phyloP scores from a whole-genome alignment of 345 rosid species.

The Laguncularia racemosa region DNA sequence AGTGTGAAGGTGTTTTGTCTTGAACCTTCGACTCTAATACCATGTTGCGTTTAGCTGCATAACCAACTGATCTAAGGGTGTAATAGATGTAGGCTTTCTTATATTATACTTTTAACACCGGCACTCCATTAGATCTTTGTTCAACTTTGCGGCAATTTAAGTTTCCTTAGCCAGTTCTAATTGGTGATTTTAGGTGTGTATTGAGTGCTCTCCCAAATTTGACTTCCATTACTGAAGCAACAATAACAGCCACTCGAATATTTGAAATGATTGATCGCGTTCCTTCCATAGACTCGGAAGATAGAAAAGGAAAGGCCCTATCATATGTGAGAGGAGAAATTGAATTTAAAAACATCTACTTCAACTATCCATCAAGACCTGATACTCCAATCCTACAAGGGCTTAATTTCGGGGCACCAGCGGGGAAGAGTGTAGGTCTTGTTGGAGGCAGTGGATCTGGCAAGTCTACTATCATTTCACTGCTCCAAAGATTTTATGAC shows the following conservation, averaged over 20 bases:
- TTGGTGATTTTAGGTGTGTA: constrained; percentile 34
- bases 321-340: constrained; percentile 60
- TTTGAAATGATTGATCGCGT: constrained; percentile 39
- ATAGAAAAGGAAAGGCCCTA: constrained; percentile 51
- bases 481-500: constrained; percentile 62
- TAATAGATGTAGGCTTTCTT: too few relatives aligned
- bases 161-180: not conserved
- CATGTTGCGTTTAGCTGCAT: too few relatives aligned
- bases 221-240: constrained; percentile 53
- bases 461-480: constrained; percentile 50
- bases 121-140: too few relatives aligned
- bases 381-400: constrained; percentile 49
- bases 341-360: constrained; percentile 38
- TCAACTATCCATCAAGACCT: constrained; percentile 57
- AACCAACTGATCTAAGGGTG: too few relatives aligned
- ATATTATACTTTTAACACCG: too few relatives aligned
- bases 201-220: constrained; percentile 59
- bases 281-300: constrained; percentile 49
- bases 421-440: constrained; percentile 54
- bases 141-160: too few relatives aligned
- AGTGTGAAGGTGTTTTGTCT: too few relatives aligned
- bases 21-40: too few relatives aligned
- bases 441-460: constrained; percentile 74
- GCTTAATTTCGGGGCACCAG: constrained; percentile 44
- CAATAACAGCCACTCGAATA: constrained; percentile 33